Percentiles rank a stretch among this genome's conserved stretches.
Conservation (phyloP, 1,139 yeast genomes). For the Saccharomyces hybrid region DNA sequence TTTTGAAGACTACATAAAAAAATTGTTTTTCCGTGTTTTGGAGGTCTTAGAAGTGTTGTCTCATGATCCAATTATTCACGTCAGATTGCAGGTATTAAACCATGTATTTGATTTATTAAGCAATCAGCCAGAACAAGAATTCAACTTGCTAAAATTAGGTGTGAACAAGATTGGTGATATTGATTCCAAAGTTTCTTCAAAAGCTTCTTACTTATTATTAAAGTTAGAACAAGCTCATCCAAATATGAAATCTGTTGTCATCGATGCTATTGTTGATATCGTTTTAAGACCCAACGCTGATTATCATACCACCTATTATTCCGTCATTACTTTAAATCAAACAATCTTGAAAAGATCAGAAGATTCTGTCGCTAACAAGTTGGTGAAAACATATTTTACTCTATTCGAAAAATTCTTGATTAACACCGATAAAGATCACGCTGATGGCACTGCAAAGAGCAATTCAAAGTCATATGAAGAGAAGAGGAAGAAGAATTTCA, state of each 20-base stretch:
- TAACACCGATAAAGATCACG: conserved; percentile 49
- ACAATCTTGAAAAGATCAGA: conserved; percentile 79
- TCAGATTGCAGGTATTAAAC: conserved; percentile 66
- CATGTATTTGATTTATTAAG: conserved; percentile 75
- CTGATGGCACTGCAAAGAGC: conserved; percentile 27
- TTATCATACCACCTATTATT: conserved; percentile 81
- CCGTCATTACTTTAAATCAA: conserved; percentile 83
- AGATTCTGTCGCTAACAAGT: conserved; percentile 66
- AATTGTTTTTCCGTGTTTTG: conserved; percentile 64
- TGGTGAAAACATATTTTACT: conserved; percentile 79
- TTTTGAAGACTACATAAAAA: conserved; percentile 85
- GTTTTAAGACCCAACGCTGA: conserved; percentile 71
- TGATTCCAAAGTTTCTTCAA: conserved; percentile 85
- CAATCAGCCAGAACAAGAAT: conserved; percentile 97
- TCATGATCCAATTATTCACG: conserved; percentile 87
- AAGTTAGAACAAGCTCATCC: conserved; percentile 90
- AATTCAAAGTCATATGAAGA: conserved; percentile 34
- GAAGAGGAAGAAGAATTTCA: conserved; percentile 47
- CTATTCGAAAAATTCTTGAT: conserved; percentile 76
- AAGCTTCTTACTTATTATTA: conserved; percentile 73
- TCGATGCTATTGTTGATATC: conserved; percentile 73
- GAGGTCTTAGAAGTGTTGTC: conserved; percentile 54
- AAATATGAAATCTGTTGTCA: conserved; percentile 80
- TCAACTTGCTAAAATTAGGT: conserved; percentile 76
- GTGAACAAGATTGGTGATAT: conserved; percentile 91